Evolutionary conservation across 2,329 filamentous ascomycete species (phyloP), one percentile per base, ranked within the genome.

Genomic region (Cladosporium halotolerans): DNA sequence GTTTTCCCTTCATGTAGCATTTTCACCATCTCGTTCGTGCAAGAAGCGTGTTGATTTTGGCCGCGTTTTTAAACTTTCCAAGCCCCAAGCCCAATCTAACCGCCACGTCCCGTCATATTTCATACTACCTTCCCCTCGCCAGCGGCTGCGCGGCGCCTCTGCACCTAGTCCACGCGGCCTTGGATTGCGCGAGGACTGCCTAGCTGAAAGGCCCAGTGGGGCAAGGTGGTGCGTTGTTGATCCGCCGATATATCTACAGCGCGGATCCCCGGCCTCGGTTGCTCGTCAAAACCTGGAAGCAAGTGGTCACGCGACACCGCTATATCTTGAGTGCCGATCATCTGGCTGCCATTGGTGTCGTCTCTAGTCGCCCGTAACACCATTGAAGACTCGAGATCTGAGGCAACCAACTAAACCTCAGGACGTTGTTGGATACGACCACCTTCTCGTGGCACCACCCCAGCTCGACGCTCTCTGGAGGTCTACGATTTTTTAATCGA

Each of bases 161-260:
- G 34, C 34, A n/a, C 36, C n/a, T 14, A 40, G 46, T 41, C 46
- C 46, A 41, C 46, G 46, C 46, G 46, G 36, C 46, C 46, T 28
- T 23, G 46, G 14, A 9, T 28, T 28, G 23, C 4, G 23, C 23
- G 23, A 28, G 23, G 23, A 5, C 7, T 7, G 7, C 7, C 23
- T 28, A 28, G 23, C 3, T 28, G 23, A 28, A 28, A 28, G 7
- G 23, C 23, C 23, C 23, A 28, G 23, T 7, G 23, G 23, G 23
- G 23, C 23, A 28, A 28, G 4, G 23, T 28, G 23, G 23, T 28
- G 23, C 23, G 23, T 28, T 28, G 23, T 28, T 28, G 23, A 28
- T 7, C 23, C 5, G 23, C 23, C 23, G 23, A 7, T 28, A 28
- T 28, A 28, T 28, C 23, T 28, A 28, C 23, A 28, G 23, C 23